phyloP scores from a whole-genome alignment of 73 alveolate species.

The Paraurostyla sp. region DNA sequence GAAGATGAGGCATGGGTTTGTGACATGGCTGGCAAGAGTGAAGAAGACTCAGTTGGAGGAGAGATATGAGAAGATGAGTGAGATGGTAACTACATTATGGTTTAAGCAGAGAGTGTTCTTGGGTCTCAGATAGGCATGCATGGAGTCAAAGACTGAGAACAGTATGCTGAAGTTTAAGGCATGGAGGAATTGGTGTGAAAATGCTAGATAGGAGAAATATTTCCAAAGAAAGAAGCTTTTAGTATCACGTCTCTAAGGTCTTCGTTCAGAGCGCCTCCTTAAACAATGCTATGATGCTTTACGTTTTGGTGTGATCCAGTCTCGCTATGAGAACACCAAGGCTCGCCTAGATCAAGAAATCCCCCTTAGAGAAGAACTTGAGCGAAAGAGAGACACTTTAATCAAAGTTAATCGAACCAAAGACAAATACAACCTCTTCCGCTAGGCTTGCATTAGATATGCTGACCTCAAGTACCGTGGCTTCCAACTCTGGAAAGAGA shows the following conservation, averaged over 20 bases:
- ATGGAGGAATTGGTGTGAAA: slow-evolving; percentile 74
- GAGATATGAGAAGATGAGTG: slow-evolving; percentile 49
- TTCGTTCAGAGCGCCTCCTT: slow-evolving; percentile 53
- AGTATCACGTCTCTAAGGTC: slow-evolving; percentile 16
- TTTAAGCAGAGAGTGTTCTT: slow-evolving; percentile 70
- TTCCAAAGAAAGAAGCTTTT: slow-evolving; percentile 50
- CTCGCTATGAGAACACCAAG: slow-evolving; percentile 39
- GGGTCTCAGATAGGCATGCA: slow-evolving; percentile 52
- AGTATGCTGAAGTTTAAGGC: slow-evolving; percentile 50
- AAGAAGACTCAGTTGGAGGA: slow-evolving; percentile 48
- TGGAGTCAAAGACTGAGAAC: slow-evolving; percentile 46
- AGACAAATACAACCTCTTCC: slow-evolving; percentile 46
- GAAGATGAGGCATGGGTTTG: slow-evolving; percentile 44
- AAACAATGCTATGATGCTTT: slow-evolving; percentile 70
- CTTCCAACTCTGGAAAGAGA: slow-evolving; percentile 59
- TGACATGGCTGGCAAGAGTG: slow-evolving; percentile 51
- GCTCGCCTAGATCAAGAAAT: slow-evolving; percentile 45
- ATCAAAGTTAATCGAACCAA: neutral
- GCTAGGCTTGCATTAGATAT: slow-evolving; percentile 36
- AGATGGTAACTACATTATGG: slow-evolving; percentile 25
- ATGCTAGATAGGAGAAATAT: slow-evolving; percentile 56
- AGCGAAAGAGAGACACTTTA: slow-evolving; percentile 34
- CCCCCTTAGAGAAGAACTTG: slow-evolving; percentile 65
- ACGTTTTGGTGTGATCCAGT: slow-evolving; percentile 38
- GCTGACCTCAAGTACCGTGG: slow-evolving; percentile 66